Conservation (phyloP, 140 eudicot genomes). For the Oenanthe javanica region DNA sequence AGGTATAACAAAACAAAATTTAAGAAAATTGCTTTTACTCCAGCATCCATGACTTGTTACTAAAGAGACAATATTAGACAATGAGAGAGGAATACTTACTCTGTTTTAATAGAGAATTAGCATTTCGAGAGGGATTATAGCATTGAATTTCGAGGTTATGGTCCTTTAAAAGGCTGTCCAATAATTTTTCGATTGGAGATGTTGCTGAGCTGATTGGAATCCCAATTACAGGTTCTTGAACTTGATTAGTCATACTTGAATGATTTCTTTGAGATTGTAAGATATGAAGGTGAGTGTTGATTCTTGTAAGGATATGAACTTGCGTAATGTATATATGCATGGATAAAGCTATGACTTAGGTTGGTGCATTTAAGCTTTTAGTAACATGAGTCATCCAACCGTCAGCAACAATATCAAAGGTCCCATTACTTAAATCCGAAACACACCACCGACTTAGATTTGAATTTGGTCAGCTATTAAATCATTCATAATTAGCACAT, state of each 20-base stretch:
- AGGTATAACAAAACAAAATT: neutral
- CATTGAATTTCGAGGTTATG: neutral
- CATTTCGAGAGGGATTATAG: neutral
- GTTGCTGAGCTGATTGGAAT: neutral
- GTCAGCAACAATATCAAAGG: conserved; percentile 10
- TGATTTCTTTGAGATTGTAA: neutral
- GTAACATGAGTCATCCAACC: conserved; percentile 19
- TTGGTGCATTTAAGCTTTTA: conserved; percentile 9
- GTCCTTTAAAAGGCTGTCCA: neutral
- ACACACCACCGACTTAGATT: neutral
- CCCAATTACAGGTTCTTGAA: conserved; percentile 8
- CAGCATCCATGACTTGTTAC: neutral
- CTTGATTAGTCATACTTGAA: neutral
- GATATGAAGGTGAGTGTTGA: neutral
- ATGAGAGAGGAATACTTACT: neutral
- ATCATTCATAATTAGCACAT: neutral
- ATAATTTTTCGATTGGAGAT: neutral
- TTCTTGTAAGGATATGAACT: conserved; percentile 5
- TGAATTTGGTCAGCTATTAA: conserved; percentile 5
- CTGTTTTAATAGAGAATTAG: neutral
- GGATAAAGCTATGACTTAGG: conserved; percentile 4
- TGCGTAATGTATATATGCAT: conserved; percentile 17
- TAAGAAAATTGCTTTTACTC: neutral
- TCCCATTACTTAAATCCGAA: neutral
- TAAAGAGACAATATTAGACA: neutral